A percentile compares a stretch with the other conserved stretches of the same genome.
phyloP scores from a whole-genome alignment of 2,329 filamentous ascomycete genomes.

The Monilinia polystroma region DNA sequence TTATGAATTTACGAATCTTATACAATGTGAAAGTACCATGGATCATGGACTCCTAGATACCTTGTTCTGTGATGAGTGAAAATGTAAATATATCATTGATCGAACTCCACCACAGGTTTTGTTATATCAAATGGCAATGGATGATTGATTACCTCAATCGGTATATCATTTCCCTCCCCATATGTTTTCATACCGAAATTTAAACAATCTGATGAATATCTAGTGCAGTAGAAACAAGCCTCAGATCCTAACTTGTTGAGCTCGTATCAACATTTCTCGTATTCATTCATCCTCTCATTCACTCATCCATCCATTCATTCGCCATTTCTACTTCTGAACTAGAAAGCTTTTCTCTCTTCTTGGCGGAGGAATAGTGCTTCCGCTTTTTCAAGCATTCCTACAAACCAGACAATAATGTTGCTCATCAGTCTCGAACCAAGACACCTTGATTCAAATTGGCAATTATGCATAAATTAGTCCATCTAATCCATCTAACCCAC shows the following conservation, averaged over 20 bases:
- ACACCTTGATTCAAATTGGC: background rate
- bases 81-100: background rate
- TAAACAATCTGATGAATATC: background rate
- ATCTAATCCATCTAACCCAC: background rate
- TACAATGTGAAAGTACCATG: conserved; percentile 17
- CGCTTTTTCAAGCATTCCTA: conserved; percentile 2
- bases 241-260: background rate
- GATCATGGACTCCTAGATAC: background rate
- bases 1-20: conserved; percentile 28
- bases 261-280: conserved; percentile 17
- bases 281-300: conserved; percentile 1
- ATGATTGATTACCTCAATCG: background rate
- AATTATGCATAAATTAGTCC: conserved; percentile 23
- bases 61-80: conserved; percentile 13
- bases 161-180: background rate
- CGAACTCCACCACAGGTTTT: background rate
- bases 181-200: conserved; percentile 7
- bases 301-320: no score
- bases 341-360: conserved; percentile 1
- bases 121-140: background rate
- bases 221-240: background rate
- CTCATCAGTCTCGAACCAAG: conserved; percentile 3
- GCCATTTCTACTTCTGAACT: background rate
- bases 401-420: background rate
- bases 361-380: conserved; percentile 5